Percentiles rank a stretch among this genome's conserved stretches.
phyloP scores from a whole-genome alignment of 78 protist genomes.

The Paratrimastix pyriformis region DNA sequence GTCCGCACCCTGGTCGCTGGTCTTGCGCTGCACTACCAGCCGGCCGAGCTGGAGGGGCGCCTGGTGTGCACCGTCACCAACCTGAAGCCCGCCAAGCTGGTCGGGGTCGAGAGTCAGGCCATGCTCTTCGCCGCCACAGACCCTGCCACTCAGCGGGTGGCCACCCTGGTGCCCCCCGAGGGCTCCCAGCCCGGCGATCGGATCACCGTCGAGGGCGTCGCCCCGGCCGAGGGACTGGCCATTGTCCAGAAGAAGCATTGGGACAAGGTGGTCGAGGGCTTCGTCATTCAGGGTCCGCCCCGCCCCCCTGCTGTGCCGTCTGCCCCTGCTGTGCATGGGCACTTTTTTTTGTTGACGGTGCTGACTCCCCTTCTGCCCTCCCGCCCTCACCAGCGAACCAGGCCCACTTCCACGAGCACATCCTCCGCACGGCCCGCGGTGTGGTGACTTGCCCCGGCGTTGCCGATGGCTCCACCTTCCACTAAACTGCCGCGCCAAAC shows the following conservation, averaged over 20 bases:
- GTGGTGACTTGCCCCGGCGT: neutral
- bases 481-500: no score
- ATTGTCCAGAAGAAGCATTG: no score
- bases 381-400: no score
- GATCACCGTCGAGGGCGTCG: neutral
- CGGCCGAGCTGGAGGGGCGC: neutral
- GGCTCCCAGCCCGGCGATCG: neutral
- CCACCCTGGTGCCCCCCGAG: neutral
- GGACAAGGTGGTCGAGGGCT: no score
- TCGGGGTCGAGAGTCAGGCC: neutral
- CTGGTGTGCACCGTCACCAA: neutral
- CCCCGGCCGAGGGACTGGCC: no score
- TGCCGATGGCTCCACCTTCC: neutral
- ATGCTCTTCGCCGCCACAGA: constrained; percentile 1
- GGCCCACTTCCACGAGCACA: neutral
- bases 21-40: neutral
- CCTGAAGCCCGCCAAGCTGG: neutral
- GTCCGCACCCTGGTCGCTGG: neutral
- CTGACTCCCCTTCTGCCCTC: no score
- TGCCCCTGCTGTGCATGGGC: no score
- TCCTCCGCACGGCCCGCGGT: neutral
- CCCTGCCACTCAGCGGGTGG: neutral
- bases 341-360: no score
- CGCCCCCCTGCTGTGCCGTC: no score
- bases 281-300: no score